Conservation (phyloP, 2,329 filamentous ascomycete species). For the Leptographium wingfieldii region DNA sequence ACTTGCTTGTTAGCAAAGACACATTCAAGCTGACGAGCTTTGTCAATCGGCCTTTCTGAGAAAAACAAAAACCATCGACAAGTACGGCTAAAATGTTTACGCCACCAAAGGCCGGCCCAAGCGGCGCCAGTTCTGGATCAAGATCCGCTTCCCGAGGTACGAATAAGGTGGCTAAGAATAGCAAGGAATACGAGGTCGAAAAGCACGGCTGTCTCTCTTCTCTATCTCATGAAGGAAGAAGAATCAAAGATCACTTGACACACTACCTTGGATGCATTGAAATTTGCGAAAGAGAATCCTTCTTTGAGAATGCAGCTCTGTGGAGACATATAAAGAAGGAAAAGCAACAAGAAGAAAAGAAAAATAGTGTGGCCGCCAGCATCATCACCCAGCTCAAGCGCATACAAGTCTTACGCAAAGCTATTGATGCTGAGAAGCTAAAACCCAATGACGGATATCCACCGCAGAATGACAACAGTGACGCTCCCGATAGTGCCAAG, state of each 20-base stretch:
- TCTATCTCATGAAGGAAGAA: neutral
- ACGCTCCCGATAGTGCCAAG: neutral
- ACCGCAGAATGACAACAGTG: neutral
- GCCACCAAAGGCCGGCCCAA: neutral
- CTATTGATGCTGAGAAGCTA: neutral
- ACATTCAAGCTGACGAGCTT: no score
- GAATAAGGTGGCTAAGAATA: no score
- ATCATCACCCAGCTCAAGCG: slow-evolving; percentile 3
- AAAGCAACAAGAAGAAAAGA: neutral
- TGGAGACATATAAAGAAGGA: neutral
- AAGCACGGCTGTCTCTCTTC: neutral
- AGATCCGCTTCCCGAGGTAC: neutral
- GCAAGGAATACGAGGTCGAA: neutral
- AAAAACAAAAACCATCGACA: no score
- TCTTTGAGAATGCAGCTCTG: neutral
- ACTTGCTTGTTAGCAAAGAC: no score
- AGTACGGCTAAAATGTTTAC: neutral
- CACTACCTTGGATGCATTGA: slow-evolving; percentile 5
- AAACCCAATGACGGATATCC: neutral
- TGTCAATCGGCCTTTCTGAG: no score
- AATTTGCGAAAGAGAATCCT: neutral
- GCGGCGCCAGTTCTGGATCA: neutral
- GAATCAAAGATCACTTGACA: neutral
- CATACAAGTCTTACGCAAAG: neutral
- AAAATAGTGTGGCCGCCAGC: neutral